These are phyloP conservation scores for Sicyos baderoa DNA, from an alignment of 306 rosid genomes.

Conservation along the genomic window DNA sequence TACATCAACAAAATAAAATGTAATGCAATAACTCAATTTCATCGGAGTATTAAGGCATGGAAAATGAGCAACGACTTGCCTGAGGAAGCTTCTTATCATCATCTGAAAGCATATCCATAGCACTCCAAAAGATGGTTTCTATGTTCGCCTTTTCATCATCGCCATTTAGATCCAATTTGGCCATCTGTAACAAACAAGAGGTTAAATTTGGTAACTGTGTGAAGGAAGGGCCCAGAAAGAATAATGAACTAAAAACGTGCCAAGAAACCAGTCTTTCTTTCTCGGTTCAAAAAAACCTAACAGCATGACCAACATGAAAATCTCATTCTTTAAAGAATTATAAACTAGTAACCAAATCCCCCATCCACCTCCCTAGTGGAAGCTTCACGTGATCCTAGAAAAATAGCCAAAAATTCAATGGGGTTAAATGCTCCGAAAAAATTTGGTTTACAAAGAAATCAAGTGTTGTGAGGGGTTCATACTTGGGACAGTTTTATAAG, in stretches of 20 bases:
- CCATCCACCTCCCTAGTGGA: background rate
- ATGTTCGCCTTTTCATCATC: slow-evolving; percentile 69
- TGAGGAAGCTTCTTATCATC: slow-evolving; percentile 98
- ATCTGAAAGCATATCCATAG: slow-evolving; percentile 95
- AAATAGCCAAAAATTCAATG: too few species aligned
- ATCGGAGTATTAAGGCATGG: background rate
- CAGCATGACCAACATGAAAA: background rate
- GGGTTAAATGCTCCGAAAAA: background rate
- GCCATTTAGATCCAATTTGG: slow-evolving; percentile 85
- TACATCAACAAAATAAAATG: background rate
- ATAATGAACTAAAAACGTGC: background rate
- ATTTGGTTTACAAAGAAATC: background rate
- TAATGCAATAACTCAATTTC: background rate
- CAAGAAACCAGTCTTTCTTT: background rate
- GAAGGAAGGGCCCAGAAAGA: background rate
- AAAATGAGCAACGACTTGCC: slow-evolving; percentile 40
- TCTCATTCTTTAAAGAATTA: background rate
- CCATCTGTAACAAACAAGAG: slow-evolving; percentile 49
- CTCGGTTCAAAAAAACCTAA: too few species aligned
- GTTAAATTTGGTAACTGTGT: background rate
- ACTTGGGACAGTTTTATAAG: background rate
- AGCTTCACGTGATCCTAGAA: background rate
- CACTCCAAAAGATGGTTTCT: slow-evolving; percentile 83
- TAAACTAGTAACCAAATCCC: too few species aligned
- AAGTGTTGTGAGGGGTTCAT: background rate